Conservation (phyloP, 495 filamentous ascomycete genomes). For the Lasiosphaeris hirsuta region DNA sequence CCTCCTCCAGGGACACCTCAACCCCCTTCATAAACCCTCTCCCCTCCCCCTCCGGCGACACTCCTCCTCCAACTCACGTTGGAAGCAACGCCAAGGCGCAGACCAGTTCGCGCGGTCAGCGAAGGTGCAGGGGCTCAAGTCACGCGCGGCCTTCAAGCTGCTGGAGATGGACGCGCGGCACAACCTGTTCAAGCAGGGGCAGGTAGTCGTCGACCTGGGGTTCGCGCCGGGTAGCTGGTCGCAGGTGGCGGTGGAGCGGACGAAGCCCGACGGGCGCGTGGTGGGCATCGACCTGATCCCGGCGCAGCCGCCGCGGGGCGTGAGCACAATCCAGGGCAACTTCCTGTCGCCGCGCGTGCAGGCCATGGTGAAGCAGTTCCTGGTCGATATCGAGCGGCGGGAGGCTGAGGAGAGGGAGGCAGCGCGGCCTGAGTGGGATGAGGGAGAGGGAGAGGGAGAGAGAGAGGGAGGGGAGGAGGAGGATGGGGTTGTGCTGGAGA, state of each 20-base stretch:
- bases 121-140: conserved; percentile 72
- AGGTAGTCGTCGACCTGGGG: conserved; percentile 89
- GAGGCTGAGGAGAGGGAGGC: background rate
- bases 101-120: conserved; percentile 72
- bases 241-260: conserved; percentile 84
- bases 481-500: conserved; percentile 25
- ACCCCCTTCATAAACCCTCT: conserved; percentile 22
- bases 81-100: conserved; percentile 71
- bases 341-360: conserved; percentile 73
- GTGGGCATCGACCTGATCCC: conserved; percentile 93
- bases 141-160: conserved; percentile 89
- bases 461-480: no score
- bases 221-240: conserved; percentile 96
- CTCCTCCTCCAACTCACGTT: conserved; percentile 70
- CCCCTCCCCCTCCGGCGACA: conserved; percentile 30
- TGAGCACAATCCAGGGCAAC: conserved; percentile 90
- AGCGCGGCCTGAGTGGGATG: background rate
- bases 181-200: conserved; percentile 67
- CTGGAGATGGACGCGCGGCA: conserved; percentile 82
- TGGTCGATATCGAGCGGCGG: conserved; percentile 57
- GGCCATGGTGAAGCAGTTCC: conserved; percentile 67
- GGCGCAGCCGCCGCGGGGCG: conserved; percentile 81
- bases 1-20: background rate
- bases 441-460: conserved; percentile 12
- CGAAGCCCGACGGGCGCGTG: conserved; percentile 70